Conservation (phyloP, 1,284 basidiomycete genomes). For the Fistulinella cinereoalba region DNA sequence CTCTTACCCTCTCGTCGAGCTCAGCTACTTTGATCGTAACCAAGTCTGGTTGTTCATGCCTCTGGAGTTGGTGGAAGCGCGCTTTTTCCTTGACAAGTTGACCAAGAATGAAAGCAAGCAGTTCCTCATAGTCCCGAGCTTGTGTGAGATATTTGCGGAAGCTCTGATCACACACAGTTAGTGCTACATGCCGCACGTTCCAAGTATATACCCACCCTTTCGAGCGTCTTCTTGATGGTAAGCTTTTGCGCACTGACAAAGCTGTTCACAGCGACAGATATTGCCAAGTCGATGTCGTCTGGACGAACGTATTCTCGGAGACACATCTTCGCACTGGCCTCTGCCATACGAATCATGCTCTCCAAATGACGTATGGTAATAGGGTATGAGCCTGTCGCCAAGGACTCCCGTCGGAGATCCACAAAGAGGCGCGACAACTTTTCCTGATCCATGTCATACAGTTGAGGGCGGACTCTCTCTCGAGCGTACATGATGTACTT, state of each 20-base stretch:
- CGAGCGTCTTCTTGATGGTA: constrained; percentile 96
- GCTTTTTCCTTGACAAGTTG: constrained; percentile 95
- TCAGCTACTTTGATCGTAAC: constrained; percentile 75
- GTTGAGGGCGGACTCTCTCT: constrained; percentile 88
- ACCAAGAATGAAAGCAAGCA: constrained; percentile 92
- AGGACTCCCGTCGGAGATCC: constrained; percentile 94
- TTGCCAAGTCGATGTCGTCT: constrained; percentile 97
- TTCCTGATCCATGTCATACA: constrained; percentile 94
- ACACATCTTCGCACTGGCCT: constrained; percentile 98
- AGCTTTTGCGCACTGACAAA: constrained; percentile 98
- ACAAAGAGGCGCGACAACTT: constrained; percentile 93
- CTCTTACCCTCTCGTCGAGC: constrained; percentile 75
- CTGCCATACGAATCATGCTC: constrained; percentile 99
- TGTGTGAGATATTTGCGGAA: constrained; percentile 98
- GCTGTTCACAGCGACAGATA: constrained; percentile 91
- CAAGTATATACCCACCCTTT: constrained; percentile 67
- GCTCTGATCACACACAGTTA: constrained; percentile 49
- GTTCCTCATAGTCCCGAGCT: constrained; percentile 92
- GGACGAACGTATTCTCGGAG: constrained; percentile 92
- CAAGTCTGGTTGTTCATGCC: constrained; percentile 72
- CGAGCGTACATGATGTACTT: constrained; percentile 99
- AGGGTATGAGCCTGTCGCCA: constrained; percentile 96
- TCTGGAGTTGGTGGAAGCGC: constrained; percentile 75
- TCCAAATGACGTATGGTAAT: constrained; percentile 98
- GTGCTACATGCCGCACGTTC: background rate